Base-by-base conservation (phyloP, 108 stramenopile species). In the Cyclostephanos tholiformis region DNA sequence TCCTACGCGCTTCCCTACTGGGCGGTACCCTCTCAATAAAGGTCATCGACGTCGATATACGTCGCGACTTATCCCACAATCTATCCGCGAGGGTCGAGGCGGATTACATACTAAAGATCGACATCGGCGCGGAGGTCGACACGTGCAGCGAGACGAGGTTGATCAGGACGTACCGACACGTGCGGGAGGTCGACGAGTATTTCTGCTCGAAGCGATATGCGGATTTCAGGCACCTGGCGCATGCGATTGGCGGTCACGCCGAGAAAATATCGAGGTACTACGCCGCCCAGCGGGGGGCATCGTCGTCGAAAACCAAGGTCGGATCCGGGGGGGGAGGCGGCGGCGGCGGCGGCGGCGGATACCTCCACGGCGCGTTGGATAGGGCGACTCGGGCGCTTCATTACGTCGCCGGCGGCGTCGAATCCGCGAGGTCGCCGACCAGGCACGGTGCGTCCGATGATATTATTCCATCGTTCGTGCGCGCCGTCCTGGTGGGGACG, bases 161-260 rank as follows among this genome's bases (percentile, higher is more conserved):
- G 30, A 48, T 27, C 3, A 0, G 10, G 49, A 11, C 9, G 38
- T 35, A 36, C 1, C 3, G 7, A 10, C 0, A n/a, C 2, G 53
- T 57, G 44, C 39, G 17, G 22, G 52, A 67, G 43, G 55, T 66
- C 20, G 65, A 65, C 39, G 49, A 64, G 1, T 74, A 58, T 59
- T 12, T 41, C 22, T 65, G 64, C 48, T 74, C 74, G 65, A 74
- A 74, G 53, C 57, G 74, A 5, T 74, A 74, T 38, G 65, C 59
- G 5, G 74, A 74, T 20, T 4, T 74, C 5, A 35, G 74, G 32
- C 17, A 65, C 20, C 59, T 74, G 74, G 74, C 74, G 32, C 52
- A 49, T 44, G 1, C 63, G 30, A 36, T 74, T 36, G 53, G 39
- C 22, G 23, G 38, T 16, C 30, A 74, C 59, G 64, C 74, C 36